A percentile compares a stretch with the other conserved stretches of the same genome.
phyloP scores from a whole-genome alignment of 164 flowering plant species.

The Chimonanthus praecox region DNA sequence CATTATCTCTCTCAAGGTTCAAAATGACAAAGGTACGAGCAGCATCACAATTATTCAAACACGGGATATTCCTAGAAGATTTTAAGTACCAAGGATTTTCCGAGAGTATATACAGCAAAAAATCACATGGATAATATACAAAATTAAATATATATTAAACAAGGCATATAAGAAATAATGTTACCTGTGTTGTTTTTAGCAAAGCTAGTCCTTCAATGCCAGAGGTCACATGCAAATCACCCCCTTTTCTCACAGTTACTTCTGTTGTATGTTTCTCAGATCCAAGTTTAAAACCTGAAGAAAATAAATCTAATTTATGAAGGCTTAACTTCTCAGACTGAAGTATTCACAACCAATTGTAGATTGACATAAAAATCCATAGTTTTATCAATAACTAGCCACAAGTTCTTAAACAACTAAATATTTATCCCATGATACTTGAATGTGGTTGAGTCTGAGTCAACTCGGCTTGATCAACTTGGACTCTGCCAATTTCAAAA shows the following conservation, averaged over 20 bases:
- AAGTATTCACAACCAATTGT: not conserved
- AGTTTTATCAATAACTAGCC: too few relatives aligned
- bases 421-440: too few relatives aligned
- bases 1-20: too few relatives aligned
- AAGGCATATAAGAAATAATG: not conserved
- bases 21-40: too few relatives aligned
- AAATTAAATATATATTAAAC: not conserved
- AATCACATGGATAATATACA: not conserved
- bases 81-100: too few relatives aligned
- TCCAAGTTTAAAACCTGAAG: constrained; percentile 88
- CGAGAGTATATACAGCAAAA: too few relatives aligned
- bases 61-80: too few relatives aligned
- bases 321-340: not conserved
- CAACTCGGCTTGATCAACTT: too few relatives aligned
- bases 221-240: constrained; percentile 59
- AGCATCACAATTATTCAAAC: too few relatives aligned
- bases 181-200: constrained; percentile 90
- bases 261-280: constrained; percentile 82
- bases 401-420: too few relatives aligned
- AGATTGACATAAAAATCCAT: not conserved
- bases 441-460: too few relatives aligned
- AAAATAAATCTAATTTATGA: not conserved
- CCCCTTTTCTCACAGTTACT: constrained; percentile 61
- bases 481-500: too few relatives aligned
- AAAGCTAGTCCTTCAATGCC: constrained; percentile 79